phyloP scores from a whole-genome alignment of 2,329 filamentous ascomycete genomes.

The Ophiostoma montium region DNA sequence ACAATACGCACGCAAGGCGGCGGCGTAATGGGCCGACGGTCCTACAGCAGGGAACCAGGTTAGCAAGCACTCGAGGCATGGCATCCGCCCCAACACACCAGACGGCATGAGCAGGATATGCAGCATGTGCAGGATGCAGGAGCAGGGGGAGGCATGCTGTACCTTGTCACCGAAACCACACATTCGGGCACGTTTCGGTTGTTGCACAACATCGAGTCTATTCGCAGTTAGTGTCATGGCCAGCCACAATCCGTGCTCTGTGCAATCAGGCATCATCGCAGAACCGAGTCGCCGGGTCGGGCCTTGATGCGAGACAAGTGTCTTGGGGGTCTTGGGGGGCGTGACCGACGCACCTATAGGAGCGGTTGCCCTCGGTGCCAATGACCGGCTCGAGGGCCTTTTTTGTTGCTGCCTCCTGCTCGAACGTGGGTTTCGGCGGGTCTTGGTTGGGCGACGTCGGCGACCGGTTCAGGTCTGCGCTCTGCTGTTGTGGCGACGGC shows the following conservation, averaged over 20 bases:
- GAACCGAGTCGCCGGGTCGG: background rate
- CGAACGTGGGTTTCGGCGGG: conserved; percentile 7
- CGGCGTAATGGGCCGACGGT: conserved; percentile 88
- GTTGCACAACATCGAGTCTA: conserved; percentile 71
- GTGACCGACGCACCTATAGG: conserved; percentile 11
- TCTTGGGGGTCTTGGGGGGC: no score
- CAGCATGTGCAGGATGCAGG: no score
- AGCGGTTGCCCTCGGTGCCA: conserved; percentile 12
- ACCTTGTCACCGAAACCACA: conserved; percentile 98
- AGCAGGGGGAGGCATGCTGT: conserved; percentile 14
- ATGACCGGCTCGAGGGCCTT: conserved; percentile 13
- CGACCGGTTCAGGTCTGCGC: background rate
- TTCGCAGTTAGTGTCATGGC: conserved; percentile 4
- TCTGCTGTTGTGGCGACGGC: background rate
- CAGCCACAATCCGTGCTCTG: background rate
- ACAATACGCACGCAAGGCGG: conserved; percentile 81
- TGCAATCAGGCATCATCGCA: background rate
- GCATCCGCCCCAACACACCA: no score
- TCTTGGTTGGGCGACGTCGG: conserved; percentile 1
- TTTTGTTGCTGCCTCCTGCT: conserved; percentile 12
- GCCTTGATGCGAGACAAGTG: background rate
- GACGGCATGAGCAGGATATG: background rate
- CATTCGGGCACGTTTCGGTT: conserved; percentile 88
- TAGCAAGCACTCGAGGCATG: background rate
- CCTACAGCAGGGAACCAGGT: conserved; percentile 33